A percentile compares a stretch with the other conserved stretches of the same genome.
These are phyloP conservation scores for Fusarium cyanostomum DNA, from an alignment of 2,329 filamentous ascomycete species.

Conservation along the genomic window DNA sequence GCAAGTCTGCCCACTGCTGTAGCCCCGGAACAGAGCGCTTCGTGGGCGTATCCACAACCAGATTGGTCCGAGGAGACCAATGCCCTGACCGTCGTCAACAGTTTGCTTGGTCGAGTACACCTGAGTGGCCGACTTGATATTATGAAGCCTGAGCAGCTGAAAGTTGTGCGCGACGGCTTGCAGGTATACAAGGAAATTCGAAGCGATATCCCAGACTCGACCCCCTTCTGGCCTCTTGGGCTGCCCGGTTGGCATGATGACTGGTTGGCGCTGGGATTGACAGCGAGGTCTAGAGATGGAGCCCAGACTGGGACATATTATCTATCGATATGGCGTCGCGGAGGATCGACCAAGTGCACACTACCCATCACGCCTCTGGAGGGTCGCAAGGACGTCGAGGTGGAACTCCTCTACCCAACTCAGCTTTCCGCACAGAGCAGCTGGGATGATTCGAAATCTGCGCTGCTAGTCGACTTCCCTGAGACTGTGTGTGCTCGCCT, in stretches of 20 bases:
- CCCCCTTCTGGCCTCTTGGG: neutral
- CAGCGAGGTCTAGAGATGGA: too few species aligned
- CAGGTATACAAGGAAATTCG: neutral
- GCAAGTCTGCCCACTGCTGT: conserved; percentile 47
- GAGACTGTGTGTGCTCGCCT: too few species aligned
- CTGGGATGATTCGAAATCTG: too few species aligned
- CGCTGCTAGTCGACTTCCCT: too few species aligned
- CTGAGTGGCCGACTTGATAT: conserved; percentile 17
- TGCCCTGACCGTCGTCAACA: conserved; percentile 48
- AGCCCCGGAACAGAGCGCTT: conserved; percentile 47
- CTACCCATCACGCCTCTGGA: too few species aligned
- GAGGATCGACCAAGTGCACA: too few species aligned
- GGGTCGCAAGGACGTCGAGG: too few species aligned
- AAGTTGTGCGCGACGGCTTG: neutral
- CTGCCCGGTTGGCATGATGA: neutral
- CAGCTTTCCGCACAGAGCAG: too few species aligned
- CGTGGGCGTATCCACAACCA: conserved; percentile 50
- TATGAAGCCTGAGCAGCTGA: neutral
- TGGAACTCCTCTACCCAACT: too few species aligned
- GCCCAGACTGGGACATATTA: too few species aligned
- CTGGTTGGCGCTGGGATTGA: neutral
- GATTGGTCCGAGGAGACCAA: conserved; percentile 49
- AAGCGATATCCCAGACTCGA: neutral
- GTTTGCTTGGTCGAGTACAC: conserved; percentile 46
- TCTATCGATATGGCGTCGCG: too few species aligned